phyloP scores from a whole-genome alignment of 2,329 filamentous ascomycete genomes.

The Penicillium sumatraense region DNA sequence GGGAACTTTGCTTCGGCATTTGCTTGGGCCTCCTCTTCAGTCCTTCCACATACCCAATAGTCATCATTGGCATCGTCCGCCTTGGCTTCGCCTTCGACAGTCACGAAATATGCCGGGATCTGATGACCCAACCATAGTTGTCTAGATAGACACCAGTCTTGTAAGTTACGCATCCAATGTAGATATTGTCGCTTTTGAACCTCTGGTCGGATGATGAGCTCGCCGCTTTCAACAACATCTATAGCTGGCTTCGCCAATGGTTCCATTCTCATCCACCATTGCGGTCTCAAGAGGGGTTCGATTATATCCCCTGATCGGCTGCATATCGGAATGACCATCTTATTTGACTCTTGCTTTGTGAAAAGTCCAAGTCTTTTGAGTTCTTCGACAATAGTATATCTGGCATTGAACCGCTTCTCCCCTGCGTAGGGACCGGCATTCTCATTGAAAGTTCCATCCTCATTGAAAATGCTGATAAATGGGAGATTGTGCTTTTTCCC shows the following conservation, averaged over 20 bases:
- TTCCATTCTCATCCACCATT: conserved; percentile 98
- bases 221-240: conserved; percentile 76
- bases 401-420: conserved; percentile 88
- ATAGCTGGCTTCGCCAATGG: conserved; percentile 79
- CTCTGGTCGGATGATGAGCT: conserved; percentile 85
- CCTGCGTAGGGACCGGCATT: conserved; percentile 82
- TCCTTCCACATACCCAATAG: conserved; percentile 82
- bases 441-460: conserved; percentile 85
- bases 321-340: conserved; percentile 93
- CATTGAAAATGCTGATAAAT: conserved; percentile 94
- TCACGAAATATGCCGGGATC: conserved; percentile 85
- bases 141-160: conserved; percentile 93
- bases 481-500: conserved; percentile 78
- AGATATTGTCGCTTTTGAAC: conserved; percentile 82
- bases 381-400: conserved; percentile 82
- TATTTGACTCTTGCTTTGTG: conserved; percentile 91
- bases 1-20: conserved; percentile 82
- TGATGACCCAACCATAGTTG: conserved; percentile 97
- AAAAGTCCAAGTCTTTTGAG: conserved; percentile 85
- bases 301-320: conserved; percentile 90
- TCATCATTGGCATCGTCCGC: conserved; percentile 58
- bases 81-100: conserved; percentile 70
- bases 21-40: conserved; percentile 74
- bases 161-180: conserved; percentile 84
- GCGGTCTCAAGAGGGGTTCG: conserved; percentile 91